Evolutionary conservation across 2,329 filamentous ascomycete genomes (phyloP), one percentile per base, ranked within the genome.

Genomic region (Alternaria sp.): DNA sequence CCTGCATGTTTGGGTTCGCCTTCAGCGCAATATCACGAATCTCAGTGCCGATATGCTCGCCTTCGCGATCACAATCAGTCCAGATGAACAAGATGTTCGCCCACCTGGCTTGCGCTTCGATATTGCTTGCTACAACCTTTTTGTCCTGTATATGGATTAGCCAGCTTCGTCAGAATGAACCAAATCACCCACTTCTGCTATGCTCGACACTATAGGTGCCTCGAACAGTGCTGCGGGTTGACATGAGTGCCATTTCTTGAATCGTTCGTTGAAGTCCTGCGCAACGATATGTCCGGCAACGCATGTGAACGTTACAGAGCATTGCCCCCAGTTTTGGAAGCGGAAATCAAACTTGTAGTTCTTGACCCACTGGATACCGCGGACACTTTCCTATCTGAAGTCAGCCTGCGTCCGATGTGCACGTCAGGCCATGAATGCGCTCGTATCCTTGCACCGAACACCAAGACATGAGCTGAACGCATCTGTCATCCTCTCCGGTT

Each of bases 1-100:
- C 88, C 65, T 93, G 86, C 45, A 99, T 89, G 2, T 84, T 83
- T 10, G 85, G 80, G 67, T 97, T 98, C 10, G 88, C 90, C 73
- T 89, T 89, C 50, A 85, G 83, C 6, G 96, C 96, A 62, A 95
- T 90, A 56, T 91, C 87, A 47, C 93, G 90, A 64, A 99, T 95
- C 79, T 99, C 95, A 43, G 91, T 87, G 7, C 96, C 96, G 70
- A 99, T 99, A 76, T 98, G 92, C 79, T 99, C 96, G 36, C 96
- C 96, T 84, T 99, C 96, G 59, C 94, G 89, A 84, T 99, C 96
- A 80, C 96, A 98, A 85, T 99, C 96, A 1, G 96, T 99, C 96
- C 96, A 99, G 72, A 99, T 97, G 79, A 96, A 95, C 30, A 99
- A 85, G 12, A 90, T 88, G 59, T 85, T 87, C n/a, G 89, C 86